phyloP scores from a whole-genome alignment of 495 filamentous ascomycete genomes.

The Podospora anserina region DNA sequence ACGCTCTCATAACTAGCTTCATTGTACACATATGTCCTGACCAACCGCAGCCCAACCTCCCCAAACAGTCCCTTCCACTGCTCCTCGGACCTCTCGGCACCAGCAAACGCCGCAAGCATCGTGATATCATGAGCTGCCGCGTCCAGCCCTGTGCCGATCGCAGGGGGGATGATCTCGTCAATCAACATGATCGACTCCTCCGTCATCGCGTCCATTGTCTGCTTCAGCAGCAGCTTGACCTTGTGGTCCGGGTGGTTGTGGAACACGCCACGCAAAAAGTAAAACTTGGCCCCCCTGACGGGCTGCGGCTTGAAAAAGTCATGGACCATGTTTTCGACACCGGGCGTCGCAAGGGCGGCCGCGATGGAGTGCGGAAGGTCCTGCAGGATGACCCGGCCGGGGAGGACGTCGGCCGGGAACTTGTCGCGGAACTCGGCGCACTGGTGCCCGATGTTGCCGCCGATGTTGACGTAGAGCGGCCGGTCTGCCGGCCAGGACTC shows the following conservation, averaged over 20 bases:
- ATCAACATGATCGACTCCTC: background rate
- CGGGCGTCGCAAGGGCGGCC: slow-evolving; percentile 34
- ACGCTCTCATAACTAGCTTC: background rate
- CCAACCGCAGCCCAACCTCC: background rate
- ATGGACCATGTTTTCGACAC: slow-evolving; percentile 44
- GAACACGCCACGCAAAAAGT: slow-evolving; percentile 44
- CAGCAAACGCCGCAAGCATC: background rate
- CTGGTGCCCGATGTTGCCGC: slow-evolving; percentile 55
- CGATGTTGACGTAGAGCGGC: slow-evolving; percentile 51
- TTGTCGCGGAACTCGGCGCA: slow-evolving; percentile 43
- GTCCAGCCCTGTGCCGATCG: background rate
- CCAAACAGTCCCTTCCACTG: background rate
- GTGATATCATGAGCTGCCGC: background rate
- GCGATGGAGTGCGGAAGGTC: slow-evolving; percentile 45
- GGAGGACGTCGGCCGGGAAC: slow-evolving; percentile 33
- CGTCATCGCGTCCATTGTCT: background rate
- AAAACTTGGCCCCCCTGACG: slow-evolving; percentile 44
- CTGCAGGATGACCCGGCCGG: slow-evolving; percentile 51
- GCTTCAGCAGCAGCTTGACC: background rate
- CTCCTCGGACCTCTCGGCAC: background rate
- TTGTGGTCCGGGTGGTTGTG: slow-evolving; percentile 42
- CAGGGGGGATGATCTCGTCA: background rate
- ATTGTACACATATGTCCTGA: background rate
- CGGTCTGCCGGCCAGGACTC: slow-evolving; percentile 1
- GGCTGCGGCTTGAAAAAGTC: slow-evolving; percentile 44